phyloP scores from a whole-genome alignment of 345 rosid genomes.

The Mercurialis annua region DNA sequence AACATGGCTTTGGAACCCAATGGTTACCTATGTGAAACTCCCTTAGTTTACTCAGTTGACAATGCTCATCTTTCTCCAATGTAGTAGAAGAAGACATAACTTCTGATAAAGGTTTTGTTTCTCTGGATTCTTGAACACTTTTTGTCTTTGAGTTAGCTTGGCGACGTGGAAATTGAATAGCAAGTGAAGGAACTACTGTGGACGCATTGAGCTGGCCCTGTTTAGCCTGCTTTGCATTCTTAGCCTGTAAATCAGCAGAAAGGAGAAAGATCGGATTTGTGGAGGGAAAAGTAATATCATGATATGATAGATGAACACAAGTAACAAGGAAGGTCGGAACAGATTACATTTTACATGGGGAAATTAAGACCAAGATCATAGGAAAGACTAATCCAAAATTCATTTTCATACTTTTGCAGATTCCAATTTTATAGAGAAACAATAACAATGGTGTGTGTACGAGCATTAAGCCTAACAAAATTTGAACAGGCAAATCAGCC shows the following conservation, averaged over 20 bases:
- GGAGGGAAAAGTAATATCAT: background rate
- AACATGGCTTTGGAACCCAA: constrained; percentile 22
- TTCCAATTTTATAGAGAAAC: background rate
- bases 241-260: constrained; percentile 37
- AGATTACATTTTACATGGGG: background rate
- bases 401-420: background rate
- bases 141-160: constrained; percentile 25
- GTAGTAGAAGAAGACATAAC: constrained; percentile 5
- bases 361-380: background rate
- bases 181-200: constrained; percentile 40
- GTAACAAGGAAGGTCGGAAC: constrained; percentile 2
- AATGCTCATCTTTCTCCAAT: constrained; percentile 24
- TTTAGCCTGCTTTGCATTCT: constrained; percentile 40
- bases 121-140: constrained; percentile 13
- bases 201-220: constrained; percentile 37
- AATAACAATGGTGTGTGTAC: background rate
- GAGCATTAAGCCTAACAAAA: background rate
- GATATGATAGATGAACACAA: background rate
- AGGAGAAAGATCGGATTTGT: background rate
- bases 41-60: constrained; percentile 8
- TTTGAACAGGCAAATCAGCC: background rate
- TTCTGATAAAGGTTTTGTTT: constrained; percentile 18
- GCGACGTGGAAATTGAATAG: constrained; percentile 19
- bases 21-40: constrained; percentile 15
- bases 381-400: background rate